Conservation (phyloP, 148 eudicot genomes). For the Nyssa sinensis region DNA sequence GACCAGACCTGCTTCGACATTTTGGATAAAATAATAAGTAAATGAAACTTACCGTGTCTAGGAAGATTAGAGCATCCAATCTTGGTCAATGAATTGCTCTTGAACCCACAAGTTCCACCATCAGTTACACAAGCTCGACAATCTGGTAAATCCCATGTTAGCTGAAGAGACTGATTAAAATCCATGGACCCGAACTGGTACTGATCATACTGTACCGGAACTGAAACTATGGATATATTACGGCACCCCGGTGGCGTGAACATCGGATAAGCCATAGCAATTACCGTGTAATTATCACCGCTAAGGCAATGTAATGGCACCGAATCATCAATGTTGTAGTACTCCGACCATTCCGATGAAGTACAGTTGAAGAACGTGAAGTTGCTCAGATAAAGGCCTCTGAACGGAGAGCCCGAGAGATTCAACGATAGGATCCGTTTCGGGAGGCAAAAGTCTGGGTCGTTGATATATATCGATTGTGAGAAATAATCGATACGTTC, state of each 20-base stretch:
- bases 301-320: slow-evolving; percentile 38
- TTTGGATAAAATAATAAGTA: background rate
- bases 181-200: slow-evolving; percentile 23
- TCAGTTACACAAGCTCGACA: slow-evolving; percentile 41
- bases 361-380: slow-evolving; percentile 53
- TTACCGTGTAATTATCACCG: slow-evolving; percentile 27
- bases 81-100: slow-evolving; percentile 15
- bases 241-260: slow-evolving; percentile 21
- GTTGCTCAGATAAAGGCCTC: background rate
- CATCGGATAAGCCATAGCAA: slow-evolving; percentile 5
- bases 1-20: too few species aligned
- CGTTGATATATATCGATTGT: slow-evolving; percentile 46
- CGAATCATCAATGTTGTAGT: background rate
- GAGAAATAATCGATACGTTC: slow-evolving; percentile 34
- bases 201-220: slow-evolving; percentile 27
- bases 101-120: slow-evolving; percentile 55
- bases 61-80: slow-evolving; percentile 36
- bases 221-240: slow-evolving; percentile 20
- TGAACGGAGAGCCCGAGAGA: slow-evolving; percentile 31
- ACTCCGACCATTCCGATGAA: background rate
- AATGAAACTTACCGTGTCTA: slow-evolving; percentile 14
- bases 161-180: slow-evolving; percentile 28
- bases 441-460: slow-evolving; percentile 52
- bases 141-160: slow-evolving; percentile 44
- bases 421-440: slow-evolving; percentile 27